phyloP scores from a whole-genome alignment of 164 flowering plant species.

The Cinnamomum micranthum region DNA sequence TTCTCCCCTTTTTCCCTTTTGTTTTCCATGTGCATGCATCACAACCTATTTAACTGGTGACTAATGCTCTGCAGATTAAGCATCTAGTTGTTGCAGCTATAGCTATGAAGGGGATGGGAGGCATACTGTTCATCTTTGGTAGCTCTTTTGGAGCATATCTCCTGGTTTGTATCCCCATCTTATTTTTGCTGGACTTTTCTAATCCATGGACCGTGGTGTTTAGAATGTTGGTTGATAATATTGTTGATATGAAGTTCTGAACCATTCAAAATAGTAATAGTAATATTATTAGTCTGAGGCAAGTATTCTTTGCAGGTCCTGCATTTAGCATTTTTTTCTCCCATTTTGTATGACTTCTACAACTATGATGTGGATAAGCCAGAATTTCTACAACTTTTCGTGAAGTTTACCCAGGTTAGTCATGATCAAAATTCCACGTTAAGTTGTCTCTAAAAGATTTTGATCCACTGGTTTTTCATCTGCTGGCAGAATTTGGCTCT shows the following conservation, averaged over 20 bases:
- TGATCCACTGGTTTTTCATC: not conserved
- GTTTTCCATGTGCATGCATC: not conserved
- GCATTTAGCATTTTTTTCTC: constrained; percentile 49
- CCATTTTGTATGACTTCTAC: constrained; percentile 72
- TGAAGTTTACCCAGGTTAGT: constrained; percentile 65
- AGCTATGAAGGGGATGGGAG: constrained; percentile 63
- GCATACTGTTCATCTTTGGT: constrained; percentile 66
- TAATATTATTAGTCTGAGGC: not conserved
- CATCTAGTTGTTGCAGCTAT: constrained; percentile 42
- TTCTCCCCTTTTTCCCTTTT: not conserved
- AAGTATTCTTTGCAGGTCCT: constrained; percentile 33
- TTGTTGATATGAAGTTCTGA: too few species aligned
- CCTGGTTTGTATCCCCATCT: constrained; percentile 40
- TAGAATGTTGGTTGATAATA: not conserved
- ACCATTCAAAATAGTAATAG: too few species aligned
- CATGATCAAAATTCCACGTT: not conserved
- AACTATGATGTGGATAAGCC: constrained; percentile 56
- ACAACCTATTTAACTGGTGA: constrained; percentile 12
- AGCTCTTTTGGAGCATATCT: constrained; percentile 71
- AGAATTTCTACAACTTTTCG: constrained; percentile 48
- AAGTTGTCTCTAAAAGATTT: not conserved
- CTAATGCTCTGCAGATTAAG: constrained; percentile 35
- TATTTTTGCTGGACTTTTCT: too few species aligned
- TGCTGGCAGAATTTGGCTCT: constrained; percentile 55
- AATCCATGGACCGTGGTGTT: not conserved